phyloP scores from a whole-genome alignment of 805 yeast species.

The Metschnikowia borealis region DNA sequence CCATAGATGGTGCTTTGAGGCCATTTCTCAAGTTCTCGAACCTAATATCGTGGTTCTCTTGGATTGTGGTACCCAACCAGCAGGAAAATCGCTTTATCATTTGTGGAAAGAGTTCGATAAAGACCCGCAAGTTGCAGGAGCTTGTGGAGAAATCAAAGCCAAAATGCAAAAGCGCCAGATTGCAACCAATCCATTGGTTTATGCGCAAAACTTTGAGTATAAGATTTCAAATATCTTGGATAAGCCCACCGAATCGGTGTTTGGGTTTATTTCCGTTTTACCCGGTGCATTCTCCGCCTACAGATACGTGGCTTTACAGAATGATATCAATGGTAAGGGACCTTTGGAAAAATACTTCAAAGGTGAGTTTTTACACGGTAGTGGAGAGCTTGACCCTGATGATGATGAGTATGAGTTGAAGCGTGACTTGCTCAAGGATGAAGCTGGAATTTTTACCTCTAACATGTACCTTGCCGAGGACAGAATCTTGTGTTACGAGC shows the following conservation, averaged over 20 bases:
- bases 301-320: constrained; percentile 72
- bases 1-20: constrained; percentile 95
- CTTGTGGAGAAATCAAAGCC: constrained; percentile 84
- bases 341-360: constrained; percentile 88
- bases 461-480: constrained; percentile 98
- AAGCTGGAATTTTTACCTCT: constrained; percentile 78
- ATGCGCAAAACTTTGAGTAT: constrained; percentile 96
- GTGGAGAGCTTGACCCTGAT: constrained; percentile 39
- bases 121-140: constrained; percentile 85
- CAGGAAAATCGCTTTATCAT: constrained; percentile 76
- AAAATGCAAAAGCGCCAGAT: constrained; percentile 47
- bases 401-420: constrained; percentile 39
- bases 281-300: constrained; percentile 98
- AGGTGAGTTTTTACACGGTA: constrained; percentile 79
- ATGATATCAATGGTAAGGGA: constrained; percentile 66
- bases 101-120: constrained; percentile 84
- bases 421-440: constrained; percentile 28
- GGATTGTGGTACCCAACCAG: constrained; percentile 94
- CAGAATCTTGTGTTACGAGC: constrained; percentile 93
- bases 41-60: constrained; percentile 81
- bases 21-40: constrained; percentile 75
- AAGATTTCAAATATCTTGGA: constrained; percentile 93
- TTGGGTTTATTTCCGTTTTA: constrained; percentile 90
- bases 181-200: constrained; percentile 78
- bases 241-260: constrained; percentile 91